Evolutionary conservation across 2,329 filamentous ascomycete species (phyloP), one percentile per base, ranked within the genome.

Genomic region (Kalaharituber pfeilii): DNA sequence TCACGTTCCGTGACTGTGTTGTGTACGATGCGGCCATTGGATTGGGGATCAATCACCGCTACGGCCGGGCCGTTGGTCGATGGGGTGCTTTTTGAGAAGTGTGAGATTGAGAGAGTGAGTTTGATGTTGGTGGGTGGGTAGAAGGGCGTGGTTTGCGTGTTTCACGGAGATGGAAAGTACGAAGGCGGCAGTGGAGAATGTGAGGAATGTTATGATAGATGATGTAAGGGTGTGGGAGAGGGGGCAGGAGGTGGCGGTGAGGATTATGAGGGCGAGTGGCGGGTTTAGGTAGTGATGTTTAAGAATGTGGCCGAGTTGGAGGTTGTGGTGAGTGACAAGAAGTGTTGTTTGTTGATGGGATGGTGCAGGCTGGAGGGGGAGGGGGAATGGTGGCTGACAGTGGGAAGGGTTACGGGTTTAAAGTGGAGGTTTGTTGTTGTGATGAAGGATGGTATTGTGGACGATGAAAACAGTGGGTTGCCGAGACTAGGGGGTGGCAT

Each of bases 1-100:
- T 58, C 9, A 42, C 30, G 9, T 56, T 58, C 28, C 22, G 52
- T 22, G 50, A 53, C n/a, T 33, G 44, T 8, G 53, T 56, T 22
- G 54, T 58, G 13, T 56, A 56, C 33, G 51, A 58, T 25, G 44
- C 50, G 13, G 24, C 49, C 13, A 51, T 58, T 30, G 56, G 49
- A 9, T 28, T 58, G 1, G 56, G 56, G 2, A 52, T 58, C n/a
- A 25, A 55, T 18, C 53, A 55, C 15, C 47, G 47, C 11, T 50
- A 9, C 11, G 47, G 47, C 20, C 24, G 9, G 22, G 50, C 42
- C 33, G n/a, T 9, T 27, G 15, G 29, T 26, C 6, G 11, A 20
- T 6, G n/a, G 18, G 6, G 39, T 29, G 22, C 27, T 24, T n/a
- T 42, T 33, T 33, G 9, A 2, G 25, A 15, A 20, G 8, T 22